Evolutionary conservation across 176 grass and related monocot genomes (phyloP).

Genomic region (Tillandsia leiboldiana): DNA sequence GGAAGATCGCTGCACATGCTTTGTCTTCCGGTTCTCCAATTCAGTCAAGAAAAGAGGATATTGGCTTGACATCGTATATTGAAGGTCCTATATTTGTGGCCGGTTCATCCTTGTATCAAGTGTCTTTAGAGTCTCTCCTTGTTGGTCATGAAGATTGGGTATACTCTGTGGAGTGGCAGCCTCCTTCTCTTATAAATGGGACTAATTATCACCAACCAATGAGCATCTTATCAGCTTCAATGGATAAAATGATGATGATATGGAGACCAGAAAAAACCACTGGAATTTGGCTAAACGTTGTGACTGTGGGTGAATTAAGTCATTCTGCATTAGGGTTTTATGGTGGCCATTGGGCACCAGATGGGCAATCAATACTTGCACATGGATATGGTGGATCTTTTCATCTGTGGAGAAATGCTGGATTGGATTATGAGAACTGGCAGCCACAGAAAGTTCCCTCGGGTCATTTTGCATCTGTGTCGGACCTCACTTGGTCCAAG

Average conservation of each 20-base stretch:
- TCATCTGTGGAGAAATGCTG: conserved; percentile 89
- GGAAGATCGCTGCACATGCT: conserved; percentile 59
- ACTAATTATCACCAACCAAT: conserved; percentile 63
- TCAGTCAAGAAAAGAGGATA: conserved; percentile 38
- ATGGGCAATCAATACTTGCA: conserved; percentile 78
- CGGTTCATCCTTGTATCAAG: conserved; percentile 46
- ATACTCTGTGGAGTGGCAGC: conserved; percentile 89
- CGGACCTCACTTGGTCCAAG: conserved; percentile 71
- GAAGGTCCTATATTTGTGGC: conserved; percentile 68
- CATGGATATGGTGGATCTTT: conserved; percentile 92
- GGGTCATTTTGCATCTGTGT: conserved; percentile 90
- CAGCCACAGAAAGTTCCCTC: conserved; percentile 67
- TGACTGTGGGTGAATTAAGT: conserved; percentile 86
- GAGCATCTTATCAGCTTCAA: conserved; percentile 89
- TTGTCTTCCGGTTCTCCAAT: conserved; percentile 20
- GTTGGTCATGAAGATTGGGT: conserved; percentile 97
- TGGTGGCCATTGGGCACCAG: conserved; percentile 77
- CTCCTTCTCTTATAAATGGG: conserved; percentile 36
- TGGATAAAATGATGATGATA: conserved; percentile 99
- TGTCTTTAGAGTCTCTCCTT: conserved; percentile 86
- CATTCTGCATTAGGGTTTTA: conserved; percentile 86
- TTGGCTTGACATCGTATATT: conserved; percentile 79
- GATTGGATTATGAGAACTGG: conserved; percentile 78
- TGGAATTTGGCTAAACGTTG: conserved; percentile 86
- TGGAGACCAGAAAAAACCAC: conserved; percentile 84